Conservation (phyloP, 805 yeast genomes). For the Metschnikowia colocasiae region DNA sequence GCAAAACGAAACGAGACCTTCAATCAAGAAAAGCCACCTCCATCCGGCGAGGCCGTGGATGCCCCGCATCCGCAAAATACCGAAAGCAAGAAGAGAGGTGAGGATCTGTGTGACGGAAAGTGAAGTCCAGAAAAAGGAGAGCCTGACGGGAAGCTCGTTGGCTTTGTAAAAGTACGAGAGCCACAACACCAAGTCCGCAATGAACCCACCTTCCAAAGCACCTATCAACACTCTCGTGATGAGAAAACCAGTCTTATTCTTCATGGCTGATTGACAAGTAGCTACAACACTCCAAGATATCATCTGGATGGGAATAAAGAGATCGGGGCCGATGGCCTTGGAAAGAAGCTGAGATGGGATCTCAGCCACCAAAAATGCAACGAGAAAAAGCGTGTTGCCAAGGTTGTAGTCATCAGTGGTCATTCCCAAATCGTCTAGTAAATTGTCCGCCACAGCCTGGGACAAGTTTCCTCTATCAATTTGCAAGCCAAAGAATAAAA, state of each 20-base stretch:
- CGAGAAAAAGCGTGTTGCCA: slow-evolving; percentile 53
- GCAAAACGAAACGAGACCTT: slow-evolving; percentile 53
- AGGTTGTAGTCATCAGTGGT: slow-evolving; percentile 57
- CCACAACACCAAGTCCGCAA: slow-evolving; percentile 52
- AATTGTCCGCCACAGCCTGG: slow-evolving; percentile 57
- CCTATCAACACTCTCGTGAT: slow-evolving; percentile 53
- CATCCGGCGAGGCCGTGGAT: slow-evolving; percentile 47
- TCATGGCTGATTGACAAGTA: slow-evolving; percentile 46
- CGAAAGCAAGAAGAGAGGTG: slow-evolving; percentile 49
- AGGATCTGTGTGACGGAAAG: slow-evolving; percentile 45
- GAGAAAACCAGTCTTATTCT: slow-evolving; percentile 39
- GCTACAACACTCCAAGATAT: slow-evolving; percentile 56
- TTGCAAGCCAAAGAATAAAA: slow-evolving; percentile 57
- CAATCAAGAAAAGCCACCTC: slow-evolving; percentile 65
- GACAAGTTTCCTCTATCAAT: slow-evolving; percentile 55
- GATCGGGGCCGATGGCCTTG: slow-evolving; percentile 60
- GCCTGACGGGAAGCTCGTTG: slow-evolving; percentile 53
- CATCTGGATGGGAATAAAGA: slow-evolving; percentile 60
- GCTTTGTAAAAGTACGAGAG: slow-evolving; percentile 63
- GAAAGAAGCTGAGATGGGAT: slow-evolving; percentile 64
- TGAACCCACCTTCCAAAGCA: slow-evolving; percentile 60
- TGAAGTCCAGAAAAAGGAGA: slow-evolving; percentile 59
- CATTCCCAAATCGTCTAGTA: slow-evolving; percentile 49
- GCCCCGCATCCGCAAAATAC: slow-evolving; percentile 50
- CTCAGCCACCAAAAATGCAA: slow-evolving; percentile 54